phyloP scores from a whole-genome alignment of 345 rosid genomes.

The Carallia pectinifolia region DNA sequence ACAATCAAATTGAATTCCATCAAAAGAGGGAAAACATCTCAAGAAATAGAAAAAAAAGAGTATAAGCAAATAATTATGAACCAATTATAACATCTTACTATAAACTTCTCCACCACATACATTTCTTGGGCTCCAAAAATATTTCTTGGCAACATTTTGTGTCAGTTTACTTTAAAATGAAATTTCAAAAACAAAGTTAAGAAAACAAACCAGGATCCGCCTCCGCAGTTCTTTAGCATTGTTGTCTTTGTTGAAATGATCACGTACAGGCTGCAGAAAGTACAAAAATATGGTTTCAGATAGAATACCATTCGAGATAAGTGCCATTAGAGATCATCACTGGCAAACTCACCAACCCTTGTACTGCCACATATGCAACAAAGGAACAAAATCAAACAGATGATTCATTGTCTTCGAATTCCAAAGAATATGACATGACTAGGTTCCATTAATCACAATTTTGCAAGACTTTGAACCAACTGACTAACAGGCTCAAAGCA shows the following conservation, averaged over 20 bases:
- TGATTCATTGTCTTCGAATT: no score
- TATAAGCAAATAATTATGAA: no score
- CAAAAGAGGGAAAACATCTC: background rate
- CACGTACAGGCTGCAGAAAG: conserved; percentile 68
- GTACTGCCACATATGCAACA: background rate
- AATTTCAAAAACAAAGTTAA: conserved; percentile 10
- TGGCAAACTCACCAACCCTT: background rate
- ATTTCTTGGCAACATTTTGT: no score
- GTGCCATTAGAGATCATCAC: background rate
- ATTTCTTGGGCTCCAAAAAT: no score
- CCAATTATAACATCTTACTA: background rate
- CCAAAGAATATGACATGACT: no score
- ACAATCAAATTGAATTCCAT: background rate
- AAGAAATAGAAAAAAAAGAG: background rate
- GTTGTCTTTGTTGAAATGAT: conserved; percentile 57
- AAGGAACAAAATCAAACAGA: no score
- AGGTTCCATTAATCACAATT: no score
- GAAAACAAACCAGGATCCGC: conserved; percentile 59
- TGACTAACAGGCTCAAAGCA: no score
- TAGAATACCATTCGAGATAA: background rate
- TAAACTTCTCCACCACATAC: background rate
- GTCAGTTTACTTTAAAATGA: background rate
- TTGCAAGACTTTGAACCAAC: no score
- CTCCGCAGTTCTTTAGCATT: conserved; percentile 66
- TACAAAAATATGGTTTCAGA: background rate